These are phyloP conservation scores for Apostasia ramifera DNA, from an alignment of 106 monocot species.

Conservation along the genomic window DNA sequence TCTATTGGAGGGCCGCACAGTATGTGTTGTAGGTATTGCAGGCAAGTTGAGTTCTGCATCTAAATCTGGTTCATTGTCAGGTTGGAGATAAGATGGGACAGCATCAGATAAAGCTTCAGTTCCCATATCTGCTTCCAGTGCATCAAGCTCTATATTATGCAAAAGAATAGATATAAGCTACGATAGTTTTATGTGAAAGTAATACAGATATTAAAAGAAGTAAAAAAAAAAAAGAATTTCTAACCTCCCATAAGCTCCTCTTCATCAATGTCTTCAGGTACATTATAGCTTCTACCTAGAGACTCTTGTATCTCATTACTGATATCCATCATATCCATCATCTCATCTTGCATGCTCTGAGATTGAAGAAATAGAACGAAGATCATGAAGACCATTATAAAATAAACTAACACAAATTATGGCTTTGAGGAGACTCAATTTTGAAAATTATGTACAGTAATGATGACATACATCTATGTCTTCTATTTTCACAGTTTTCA, in stretches of 20 bases:
- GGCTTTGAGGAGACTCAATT: not conserved
- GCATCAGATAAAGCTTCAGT: constrained; percentile 39
- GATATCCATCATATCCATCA: constrained; percentile 64
- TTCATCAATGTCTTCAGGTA: constrained; percentile 64
- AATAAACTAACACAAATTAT: not conserved
- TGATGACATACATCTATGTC: constrained; percentile 74
- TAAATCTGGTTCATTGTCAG: constrained; percentile 42
- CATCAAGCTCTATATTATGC: constrained; percentile 55
- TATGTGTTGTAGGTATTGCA: constrained; percentile 31
- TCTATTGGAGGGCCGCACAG: constrained; percentile 14
- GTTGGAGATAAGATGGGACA: constrained; percentile 65
- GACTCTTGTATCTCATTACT: constrained; percentile 67
- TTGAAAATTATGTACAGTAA: not conserved
- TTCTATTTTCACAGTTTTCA: constrained; percentile 89
- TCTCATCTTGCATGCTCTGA: constrained; percentile 72
- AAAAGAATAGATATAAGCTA: not conserved
- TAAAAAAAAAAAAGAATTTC: not conserved
- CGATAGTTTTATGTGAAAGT: not conserved
- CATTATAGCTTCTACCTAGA: constrained; percentile 67
- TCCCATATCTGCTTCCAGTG: constrained; percentile 63
- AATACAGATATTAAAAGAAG: not conserved
- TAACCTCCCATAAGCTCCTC: constrained; percentile 68
- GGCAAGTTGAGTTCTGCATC: constrained; percentile 51
- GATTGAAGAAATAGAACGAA: not conserved
- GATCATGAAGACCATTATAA: not conserved